phyloP scores from a whole-genome alignment of 106 monocot genomes.

The Acorus calamus region DNA sequence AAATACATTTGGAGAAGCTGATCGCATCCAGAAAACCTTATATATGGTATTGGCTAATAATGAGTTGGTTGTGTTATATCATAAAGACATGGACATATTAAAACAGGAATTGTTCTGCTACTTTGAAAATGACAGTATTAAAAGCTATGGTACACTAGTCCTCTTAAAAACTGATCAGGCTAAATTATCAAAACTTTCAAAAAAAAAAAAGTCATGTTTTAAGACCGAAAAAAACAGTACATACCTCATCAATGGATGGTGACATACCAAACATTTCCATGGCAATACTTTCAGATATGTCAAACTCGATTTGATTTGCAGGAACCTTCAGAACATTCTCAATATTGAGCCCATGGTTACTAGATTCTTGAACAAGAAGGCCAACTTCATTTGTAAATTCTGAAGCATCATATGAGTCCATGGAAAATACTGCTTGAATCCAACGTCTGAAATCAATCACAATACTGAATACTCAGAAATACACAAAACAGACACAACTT shows the following conservation, averaged over 20 bases:
- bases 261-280: constrained; percentile 41
- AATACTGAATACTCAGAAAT: not conserved
- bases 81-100: no score
- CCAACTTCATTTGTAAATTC: not conserved
- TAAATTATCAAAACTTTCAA: no score
- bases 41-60: no score
- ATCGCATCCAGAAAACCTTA: no score
- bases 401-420: not conserved
- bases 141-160: no score
- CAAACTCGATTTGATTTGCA: constrained; percentile 29
- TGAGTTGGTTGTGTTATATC: no score
- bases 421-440: constrained; percentile 83
- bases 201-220: not conserved
- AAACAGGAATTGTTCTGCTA: no score
- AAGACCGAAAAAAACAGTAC: not conserved
- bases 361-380: constrained; percentile 3
- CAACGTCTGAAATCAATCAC: constrained; percentile 44
- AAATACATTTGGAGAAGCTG: no score
- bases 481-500: not conserved
- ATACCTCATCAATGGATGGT: constrained; percentile 64
- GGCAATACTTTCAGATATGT: constrained; percentile 47
- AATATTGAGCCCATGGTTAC: not conserved
- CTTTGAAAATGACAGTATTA: no score
- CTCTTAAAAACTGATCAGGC: no score
- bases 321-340: constrained; percentile 6